These are phyloP conservation scores for Glarea lozoyensis DNA, from an alignment of 495 filamentous ascomycete species.

Conservation along the genomic window DNA sequence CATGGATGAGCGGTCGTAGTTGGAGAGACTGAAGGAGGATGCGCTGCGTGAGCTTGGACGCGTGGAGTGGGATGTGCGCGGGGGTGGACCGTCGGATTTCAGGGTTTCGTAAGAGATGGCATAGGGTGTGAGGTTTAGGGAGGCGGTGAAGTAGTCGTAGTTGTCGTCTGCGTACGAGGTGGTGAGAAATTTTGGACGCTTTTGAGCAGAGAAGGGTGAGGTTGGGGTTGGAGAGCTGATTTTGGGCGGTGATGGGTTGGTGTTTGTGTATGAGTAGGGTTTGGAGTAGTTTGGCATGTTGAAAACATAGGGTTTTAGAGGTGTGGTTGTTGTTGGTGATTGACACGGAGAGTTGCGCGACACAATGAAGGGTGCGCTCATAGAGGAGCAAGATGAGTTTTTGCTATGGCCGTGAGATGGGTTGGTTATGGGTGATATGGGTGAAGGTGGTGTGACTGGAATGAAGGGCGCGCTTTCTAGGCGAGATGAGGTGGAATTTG, in stretches of 20 bases:
- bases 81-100: not conserved
- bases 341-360: too few species aligned
- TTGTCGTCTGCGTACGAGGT: not conserved
- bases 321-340: too few species aligned
- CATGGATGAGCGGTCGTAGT: too few species aligned
- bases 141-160: constrained; percentile 1
- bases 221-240: not conserved
- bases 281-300: not conserved
- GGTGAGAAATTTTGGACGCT: not conserved
- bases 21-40: too few species aligned
- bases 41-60: too few species aligned
- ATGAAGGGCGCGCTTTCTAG: too few species aligned
- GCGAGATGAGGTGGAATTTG: too few species aligned
- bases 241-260: not conserved
- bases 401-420: not conserved
- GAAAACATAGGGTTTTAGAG: too few species aligned
- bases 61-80: too few species aligned
- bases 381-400: not conserved
- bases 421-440: not conserved
- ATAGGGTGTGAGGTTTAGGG: constrained; percentile 1
- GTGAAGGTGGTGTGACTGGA: not conserved
- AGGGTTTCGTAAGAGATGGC: not conserved
- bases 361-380: not conserved
- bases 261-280: not conserved
- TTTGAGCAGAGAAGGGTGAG: not conserved